phyloP scores from a whole-genome alignment of 1,284 basidiomycete genomes.

The Apiotrichum mycotoxinovorans region DNA sequence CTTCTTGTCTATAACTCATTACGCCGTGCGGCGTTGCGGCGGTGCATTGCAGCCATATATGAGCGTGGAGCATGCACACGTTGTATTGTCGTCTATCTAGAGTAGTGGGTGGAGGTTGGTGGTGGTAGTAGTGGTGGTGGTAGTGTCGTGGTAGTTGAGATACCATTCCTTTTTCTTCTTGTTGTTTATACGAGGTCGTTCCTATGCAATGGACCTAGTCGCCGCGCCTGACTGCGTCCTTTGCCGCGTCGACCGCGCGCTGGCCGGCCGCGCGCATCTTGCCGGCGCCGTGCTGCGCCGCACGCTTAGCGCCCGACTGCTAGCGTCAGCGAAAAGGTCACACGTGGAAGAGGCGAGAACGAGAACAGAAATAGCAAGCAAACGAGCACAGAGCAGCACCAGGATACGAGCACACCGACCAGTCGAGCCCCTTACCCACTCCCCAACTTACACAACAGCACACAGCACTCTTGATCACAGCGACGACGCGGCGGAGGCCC shows the following conservation, averaged over 20 bases:
- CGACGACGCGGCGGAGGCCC: no score
- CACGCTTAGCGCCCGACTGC: constrained; percentile 19
- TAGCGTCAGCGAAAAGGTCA: constrained; percentile 2
- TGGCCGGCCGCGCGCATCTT: constrained; percentile 11
- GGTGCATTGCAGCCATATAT: neutral
- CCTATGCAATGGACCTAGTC: neutral
- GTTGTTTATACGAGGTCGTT: neutral
- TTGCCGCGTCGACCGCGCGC: constrained; percentile 13
- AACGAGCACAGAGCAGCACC: no score
- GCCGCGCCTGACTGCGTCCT: constrained; percentile 4
- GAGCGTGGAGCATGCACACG: constrained; percentile 11
- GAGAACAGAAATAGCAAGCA: neutral
- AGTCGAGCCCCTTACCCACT: no score
- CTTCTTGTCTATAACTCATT: neutral
- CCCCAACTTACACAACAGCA: neutral
- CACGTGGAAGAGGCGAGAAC: neutral
- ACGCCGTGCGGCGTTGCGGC: neutral
- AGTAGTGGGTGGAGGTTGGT: neutral
- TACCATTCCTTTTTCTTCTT: no score
- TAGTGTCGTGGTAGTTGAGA: no score
- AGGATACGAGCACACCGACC: neutral
- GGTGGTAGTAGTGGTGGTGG: neutral
- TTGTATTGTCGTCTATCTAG: constrained; percentile 11
- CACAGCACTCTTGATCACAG: no score
- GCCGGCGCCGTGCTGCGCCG: constrained; percentile 14